phyloP scores from a whole-genome alignment of 176 grass and related monocot genomes.

The Areca catechu region DNA sequence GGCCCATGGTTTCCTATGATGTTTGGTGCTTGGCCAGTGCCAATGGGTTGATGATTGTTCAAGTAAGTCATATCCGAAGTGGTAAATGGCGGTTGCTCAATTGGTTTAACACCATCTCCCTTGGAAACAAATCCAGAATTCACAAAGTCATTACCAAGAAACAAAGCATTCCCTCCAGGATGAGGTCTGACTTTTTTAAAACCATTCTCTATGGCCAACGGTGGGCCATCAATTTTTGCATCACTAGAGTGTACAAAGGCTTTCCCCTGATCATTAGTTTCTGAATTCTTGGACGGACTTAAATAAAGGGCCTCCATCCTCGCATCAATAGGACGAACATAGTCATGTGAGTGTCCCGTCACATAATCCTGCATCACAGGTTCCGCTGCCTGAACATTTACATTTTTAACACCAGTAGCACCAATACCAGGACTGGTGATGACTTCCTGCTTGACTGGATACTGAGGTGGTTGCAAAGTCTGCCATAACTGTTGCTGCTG shows the following conservation, averaged over 20 bases:
- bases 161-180: constrained; percentile 42
- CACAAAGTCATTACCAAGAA: constrained; percentile 34
- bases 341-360: constrained; percentile 35
- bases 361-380: constrained; percentile 35
- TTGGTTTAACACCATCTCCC: constrained; percentile 34
- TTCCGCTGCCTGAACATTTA: constrained; percentile 31
- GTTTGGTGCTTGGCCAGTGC: constrained; percentile 21
- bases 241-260: constrained; percentile 13
- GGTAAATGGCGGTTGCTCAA: constrained; percentile 20
- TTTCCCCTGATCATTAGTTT: constrained; percentile 38
- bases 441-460: constrained; percentile 18
- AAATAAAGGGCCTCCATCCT: constrained; percentile 57
- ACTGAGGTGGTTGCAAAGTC: constrained; percentile 33
- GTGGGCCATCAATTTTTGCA: constrained; percentile 30
- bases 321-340: constrained; percentile 39
- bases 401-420: constrained; percentile 34
- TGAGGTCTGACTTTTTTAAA: constrained; percentile 41
- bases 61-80: constrained; percentile 16
- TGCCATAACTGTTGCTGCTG: constrained; percentile 38
- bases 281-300: constrained; percentile 38
- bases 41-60: constrained; percentile 21
- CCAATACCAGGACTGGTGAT: constrained; percentile 12
- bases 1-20: constrained; percentile 24
- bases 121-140: constrained; percentile 30
- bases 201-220: constrained; percentile 20